Evolutionary conservation across 2,329 filamentous ascomycete species (phyloP).

Genomic region (Cladosporium sp.): DNA sequence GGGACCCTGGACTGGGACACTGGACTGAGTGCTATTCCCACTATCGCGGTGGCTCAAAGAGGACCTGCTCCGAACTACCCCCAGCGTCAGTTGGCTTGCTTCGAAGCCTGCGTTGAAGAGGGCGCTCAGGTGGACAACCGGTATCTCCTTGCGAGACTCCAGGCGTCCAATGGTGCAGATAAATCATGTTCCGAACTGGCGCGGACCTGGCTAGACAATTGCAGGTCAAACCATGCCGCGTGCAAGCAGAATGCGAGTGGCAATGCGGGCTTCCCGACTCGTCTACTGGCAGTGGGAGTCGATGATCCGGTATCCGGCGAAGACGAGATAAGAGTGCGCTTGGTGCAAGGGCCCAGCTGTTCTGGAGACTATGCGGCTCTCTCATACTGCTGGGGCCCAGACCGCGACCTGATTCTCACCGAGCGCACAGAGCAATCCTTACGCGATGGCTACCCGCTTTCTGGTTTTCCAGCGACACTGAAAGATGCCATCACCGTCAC

Average conservation of each 20-base stretch:
- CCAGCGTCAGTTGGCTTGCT: constrained; percentile 10
- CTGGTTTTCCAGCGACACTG: background rate
- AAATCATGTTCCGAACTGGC: background rate
- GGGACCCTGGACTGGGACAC: constrained; percentile 6
- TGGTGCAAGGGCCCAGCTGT: background rate
- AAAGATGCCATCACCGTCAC: constrained; percentile 10
- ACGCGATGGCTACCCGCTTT: background rate
- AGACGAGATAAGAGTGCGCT: background rate
- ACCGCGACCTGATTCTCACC: background rate
- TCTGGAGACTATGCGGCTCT: constrained; percentile 9
- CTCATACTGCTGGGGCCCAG: constrained; percentile 15
- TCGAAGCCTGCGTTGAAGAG: constrained; percentile 13
- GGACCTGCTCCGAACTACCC: too few species aligned
- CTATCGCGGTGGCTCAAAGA: background rate
- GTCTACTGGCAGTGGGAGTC: background rate
- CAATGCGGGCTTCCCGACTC: background rate
- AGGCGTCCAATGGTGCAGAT: background rate
- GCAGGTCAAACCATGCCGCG: background rate
- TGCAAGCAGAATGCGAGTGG: background rate
- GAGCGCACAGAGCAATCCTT: background rate
- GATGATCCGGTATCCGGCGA: background rate
- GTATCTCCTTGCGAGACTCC: background rate
- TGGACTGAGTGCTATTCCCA: background rate
- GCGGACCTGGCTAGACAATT: background rate
- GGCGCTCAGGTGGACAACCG: background rate